Evolutionary conservation across 192 early-diverging fungal species (phyloP).

Genomic region (Entophlyctis helioformis): DNA sequence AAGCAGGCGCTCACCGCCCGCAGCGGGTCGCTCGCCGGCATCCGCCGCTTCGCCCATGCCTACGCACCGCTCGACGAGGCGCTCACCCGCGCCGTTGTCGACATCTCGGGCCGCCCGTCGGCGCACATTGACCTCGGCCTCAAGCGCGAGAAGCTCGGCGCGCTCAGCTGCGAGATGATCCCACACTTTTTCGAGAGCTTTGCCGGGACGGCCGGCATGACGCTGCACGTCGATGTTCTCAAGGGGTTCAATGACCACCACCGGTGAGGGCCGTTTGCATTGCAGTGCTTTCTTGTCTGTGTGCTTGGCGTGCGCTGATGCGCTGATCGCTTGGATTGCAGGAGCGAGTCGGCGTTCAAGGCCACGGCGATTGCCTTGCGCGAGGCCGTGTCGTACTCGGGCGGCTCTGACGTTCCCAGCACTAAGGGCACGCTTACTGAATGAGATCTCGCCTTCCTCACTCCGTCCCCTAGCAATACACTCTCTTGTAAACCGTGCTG

Average conservation of each 20-base stretch:
- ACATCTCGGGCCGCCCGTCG: constrained; percentile 90
- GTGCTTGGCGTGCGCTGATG: no score
- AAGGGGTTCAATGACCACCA: constrained; percentile 98
- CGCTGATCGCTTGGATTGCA: no score
- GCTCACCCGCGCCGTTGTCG: constrained; percentile 84
- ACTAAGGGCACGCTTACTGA: constrained; percentile 71
- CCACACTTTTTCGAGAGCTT: constrained; percentile 93
- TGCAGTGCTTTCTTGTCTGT: background rate
- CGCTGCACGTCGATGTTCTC: constrained; percentile 90
- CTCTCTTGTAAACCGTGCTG: no score
- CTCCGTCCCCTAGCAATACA: no score
- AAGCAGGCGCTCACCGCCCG: constrained; percentile 85
- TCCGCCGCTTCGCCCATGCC: constrained; percentile 85
- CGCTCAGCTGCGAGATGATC: constrained; percentile 94
- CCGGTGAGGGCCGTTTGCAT: constrained; percentile 41
- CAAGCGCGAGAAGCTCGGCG: constrained; percentile 84
- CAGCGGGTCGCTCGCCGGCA: constrained; percentile 85
- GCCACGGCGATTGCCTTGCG: constrained; percentile 88
- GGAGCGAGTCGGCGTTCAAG: constrained; percentile 94
- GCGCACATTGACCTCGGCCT: constrained; percentile 73
- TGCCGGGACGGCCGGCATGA: constrained; percentile 82
- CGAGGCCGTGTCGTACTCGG: constrained; percentile 75
- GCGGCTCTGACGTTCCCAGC: constrained; percentile 77
- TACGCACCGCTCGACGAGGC: constrained; percentile 98
- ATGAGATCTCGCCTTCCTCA: no score